phyloP scores from a whole-genome alignment of 306 rosid genomes.

The Macrotyloma uniflorum region DNA sequence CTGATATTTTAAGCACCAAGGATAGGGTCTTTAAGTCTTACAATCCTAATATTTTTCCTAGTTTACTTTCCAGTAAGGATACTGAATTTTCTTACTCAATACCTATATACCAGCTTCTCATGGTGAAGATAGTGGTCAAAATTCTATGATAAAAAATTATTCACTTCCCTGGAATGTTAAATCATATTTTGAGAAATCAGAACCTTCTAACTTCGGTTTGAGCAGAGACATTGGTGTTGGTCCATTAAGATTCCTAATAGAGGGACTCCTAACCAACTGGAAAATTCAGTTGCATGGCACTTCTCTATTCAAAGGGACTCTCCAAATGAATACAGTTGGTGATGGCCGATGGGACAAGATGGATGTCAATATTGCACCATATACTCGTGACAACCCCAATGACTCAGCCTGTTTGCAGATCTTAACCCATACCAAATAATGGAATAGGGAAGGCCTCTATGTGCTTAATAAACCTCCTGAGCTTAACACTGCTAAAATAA shows the following conservation, averaged over 20 bases:
- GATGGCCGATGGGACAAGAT: conserved; percentile 72
- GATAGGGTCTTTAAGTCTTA: conserved; percentile 58
- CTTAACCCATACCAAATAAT: conserved; percentile 86
- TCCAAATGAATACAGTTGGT: conserved; percentile 65
- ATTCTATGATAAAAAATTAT: conserved; percentile 44
- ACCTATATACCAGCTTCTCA: conserved; percentile 47
- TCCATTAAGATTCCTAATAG: conserved; percentile 45
- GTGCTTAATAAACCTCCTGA: conserved; percentile 66
- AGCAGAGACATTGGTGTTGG: conserved; percentile 51
- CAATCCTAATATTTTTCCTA: conserved; percentile 58
- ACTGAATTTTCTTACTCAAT: conserved; percentile 53
- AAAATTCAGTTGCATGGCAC: conserved; percentile 54
- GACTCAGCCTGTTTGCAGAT: conserved; percentile 81
- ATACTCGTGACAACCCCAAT: conserved; percentile 61
- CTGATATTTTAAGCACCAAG: conserved; percentile 68
- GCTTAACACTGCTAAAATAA: conserved; percentile 53
- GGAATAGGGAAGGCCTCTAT: conserved; percentile 77
- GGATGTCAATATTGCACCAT: conserved; percentile 81
- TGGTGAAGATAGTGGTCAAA: conserved; percentile 81
- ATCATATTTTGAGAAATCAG: conserved; percentile 56
- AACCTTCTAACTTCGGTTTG: conserved; percentile 49
- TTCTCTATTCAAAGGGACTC: conserved; percentile 70
- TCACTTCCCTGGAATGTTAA: conserved; percentile 48
- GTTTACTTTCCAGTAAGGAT: conserved; percentile 53
- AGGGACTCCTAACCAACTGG: conserved; percentile 50